A percentile compares a stretch with the other conserved stretches of the same genome.
phyloP scores from a whole-genome alignment of 345 rosid genomes.

The Erysimum cheiranthoides region DNA sequence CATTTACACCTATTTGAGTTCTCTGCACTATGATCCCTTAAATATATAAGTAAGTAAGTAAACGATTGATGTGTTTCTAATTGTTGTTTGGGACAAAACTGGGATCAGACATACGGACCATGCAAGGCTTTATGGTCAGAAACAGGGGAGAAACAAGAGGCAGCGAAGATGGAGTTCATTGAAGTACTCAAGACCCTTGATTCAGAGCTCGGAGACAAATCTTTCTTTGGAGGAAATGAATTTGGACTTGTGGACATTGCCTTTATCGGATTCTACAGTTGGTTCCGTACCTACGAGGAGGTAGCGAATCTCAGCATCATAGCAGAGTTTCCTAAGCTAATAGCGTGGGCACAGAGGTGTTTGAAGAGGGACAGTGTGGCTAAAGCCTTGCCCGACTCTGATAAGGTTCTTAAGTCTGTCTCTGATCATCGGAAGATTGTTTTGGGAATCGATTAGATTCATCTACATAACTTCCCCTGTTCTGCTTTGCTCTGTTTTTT shows the following conservation, averaged over 20 bases:
- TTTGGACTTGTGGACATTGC: slow-evolving; percentile 32
- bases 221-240: neutral
- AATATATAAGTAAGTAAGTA: neutral
- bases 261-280: slow-evolving; percentile 29
- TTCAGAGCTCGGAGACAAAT: slow-evolving; percentile 7
- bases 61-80: neutral
- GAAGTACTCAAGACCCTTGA: slow-evolving; percentile 31
- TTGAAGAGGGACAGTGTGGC: slow-evolving; percentile 24
- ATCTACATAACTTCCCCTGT: neutral
- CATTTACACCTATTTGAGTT: neutral
- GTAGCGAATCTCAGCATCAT: slow-evolving; percentile 12
- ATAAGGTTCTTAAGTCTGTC: slow-evolving; percentile 23
- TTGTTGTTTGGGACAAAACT: neutral
- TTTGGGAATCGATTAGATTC: neutral
- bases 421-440: slow-evolving; percentile 25
- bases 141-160: slow-evolving; percentile 30
- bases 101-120: slow-evolving; percentile 19
- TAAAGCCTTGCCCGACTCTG: slow-evolving; percentile 25
- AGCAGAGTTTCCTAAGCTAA: slow-evolving; percentile 26
- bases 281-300: slow-evolving; percentile 27
- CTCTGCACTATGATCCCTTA: neutral
- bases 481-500: slow-evolving; percentile 10
- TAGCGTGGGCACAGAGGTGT: slow-evolving; percentile 24
- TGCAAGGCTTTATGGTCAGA: slow-evolving; percentile 17
- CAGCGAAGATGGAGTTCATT: slow-evolving; percentile 10